Evolutionary conservation across 2,329 filamentous ascomycete genomes (phyloP).

Genomic region (Xylaria sp.): DNA sequence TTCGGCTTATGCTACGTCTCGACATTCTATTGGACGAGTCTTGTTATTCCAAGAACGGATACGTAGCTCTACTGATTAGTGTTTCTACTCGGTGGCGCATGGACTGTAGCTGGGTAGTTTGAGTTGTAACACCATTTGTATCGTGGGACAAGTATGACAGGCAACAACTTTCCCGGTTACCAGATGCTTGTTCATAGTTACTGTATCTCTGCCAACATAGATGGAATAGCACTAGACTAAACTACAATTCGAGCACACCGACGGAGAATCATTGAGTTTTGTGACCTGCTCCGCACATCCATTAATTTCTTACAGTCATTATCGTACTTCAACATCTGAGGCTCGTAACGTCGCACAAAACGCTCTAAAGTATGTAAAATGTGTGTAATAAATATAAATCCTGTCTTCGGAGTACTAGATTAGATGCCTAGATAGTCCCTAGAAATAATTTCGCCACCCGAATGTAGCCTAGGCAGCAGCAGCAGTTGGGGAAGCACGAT

Average conservation of each 20-base stretch:
- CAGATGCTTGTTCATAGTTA: background rate
- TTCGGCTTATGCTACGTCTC: background rate
- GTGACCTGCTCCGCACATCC: background rate
- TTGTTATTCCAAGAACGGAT: background rate
- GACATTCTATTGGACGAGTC: background rate
- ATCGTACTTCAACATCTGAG: background rate
- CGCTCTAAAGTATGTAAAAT: background rate
- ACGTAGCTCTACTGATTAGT: background rate
- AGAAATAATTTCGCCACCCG: background rate
- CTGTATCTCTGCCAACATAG: background rate
- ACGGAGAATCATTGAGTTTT: background rate
- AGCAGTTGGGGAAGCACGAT: background rate
- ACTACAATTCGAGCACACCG: background rate
- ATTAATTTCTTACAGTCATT: background rate
- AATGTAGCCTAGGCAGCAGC: background rate
- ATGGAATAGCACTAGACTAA: background rate
- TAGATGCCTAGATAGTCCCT: background rate
- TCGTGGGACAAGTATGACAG: background rate
- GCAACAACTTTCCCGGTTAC: background rate
- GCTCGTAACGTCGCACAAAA: background rate
- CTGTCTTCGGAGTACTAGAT: background rate
- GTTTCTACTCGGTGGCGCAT: background rate
- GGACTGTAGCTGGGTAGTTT: background rate
- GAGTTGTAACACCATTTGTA: background rate
- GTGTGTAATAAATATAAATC: background rate